These are phyloP conservation scores for Microcos paniculata DNA, from an alignment of 345 rosid species.

Conservation along the genomic window DNA sequence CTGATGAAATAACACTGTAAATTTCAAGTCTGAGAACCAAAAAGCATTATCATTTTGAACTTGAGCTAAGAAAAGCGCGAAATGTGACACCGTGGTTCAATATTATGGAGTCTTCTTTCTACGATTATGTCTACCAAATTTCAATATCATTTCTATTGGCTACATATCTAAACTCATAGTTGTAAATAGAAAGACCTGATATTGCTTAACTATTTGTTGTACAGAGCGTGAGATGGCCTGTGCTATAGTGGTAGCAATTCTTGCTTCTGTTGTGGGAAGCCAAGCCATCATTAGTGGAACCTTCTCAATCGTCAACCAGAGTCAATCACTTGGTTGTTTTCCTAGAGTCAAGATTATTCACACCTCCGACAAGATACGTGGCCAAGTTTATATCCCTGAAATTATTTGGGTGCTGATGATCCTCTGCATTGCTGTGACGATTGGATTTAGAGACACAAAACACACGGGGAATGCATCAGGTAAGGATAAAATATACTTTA, in stretches of 20 bases:
- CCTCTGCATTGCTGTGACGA: constrained; percentile 95
- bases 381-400: constrained; percentile 98
- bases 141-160: background rate
- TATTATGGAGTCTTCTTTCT: background rate
- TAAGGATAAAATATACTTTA: constrained; percentile 19
- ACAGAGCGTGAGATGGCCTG: constrained; percentile 86
- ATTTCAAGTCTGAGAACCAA: background rate
- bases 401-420: constrained; percentile 98
- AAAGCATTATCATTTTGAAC: background rate
- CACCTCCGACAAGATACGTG: constrained; percentile 96
- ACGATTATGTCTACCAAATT: background rate
- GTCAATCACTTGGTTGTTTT: constrained; percentile 98
- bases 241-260: constrained; percentile 82
- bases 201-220: constrained; percentile 21
- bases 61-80: background rate
- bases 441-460: constrained; percentile 95
- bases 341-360: constrained; percentile 97
- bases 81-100: background rate
- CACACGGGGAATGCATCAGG: constrained; percentile 99
- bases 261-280: constrained; percentile 98
- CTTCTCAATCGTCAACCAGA: constrained; percentile 97
- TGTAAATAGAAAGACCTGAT: too few species aligned
- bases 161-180: too few species aligned
- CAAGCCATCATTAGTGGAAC: constrained; percentile 99
- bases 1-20: background rate